These are phyloP conservation scores for Podila verticillata DNA, from an alignment of 192 early-diverging fungal species.

Conservation along the genomic window DNA sequence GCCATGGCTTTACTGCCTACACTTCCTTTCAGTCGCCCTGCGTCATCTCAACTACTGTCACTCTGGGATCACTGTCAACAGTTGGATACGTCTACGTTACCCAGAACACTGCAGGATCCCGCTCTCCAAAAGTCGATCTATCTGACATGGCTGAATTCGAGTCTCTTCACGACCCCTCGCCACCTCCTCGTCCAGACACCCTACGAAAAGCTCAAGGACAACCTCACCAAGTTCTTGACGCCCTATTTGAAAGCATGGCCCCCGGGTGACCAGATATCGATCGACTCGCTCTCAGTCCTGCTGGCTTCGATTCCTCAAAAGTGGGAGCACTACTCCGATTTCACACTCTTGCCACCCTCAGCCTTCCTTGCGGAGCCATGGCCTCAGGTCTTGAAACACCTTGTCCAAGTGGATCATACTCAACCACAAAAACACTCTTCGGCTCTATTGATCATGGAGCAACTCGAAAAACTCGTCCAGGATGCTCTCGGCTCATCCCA, in stretches of 20 bases:
- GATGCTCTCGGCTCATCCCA: slow-evolving; percentile 27
- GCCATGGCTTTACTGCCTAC: slow-evolving; percentile 30
- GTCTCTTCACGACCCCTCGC: slow-evolving; percentile 22
- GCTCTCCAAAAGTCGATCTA: slow-evolving; percentile 17
- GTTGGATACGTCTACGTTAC: not conserved
- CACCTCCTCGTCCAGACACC: slow-evolving; percentile 44
- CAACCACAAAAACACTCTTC: not conserved
- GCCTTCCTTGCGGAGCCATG: slow-evolving; percentile 34
- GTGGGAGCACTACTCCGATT: slow-evolving; percentile 56
- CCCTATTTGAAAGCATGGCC: slow-evolving; percentile 23
- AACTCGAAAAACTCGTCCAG: slow-evolving; percentile 27
- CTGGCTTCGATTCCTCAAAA: slow-evolving; percentile 48
- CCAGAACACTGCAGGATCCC: slow-evolving; percentile 3
- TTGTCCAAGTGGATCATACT: slow-evolving; percentile 20
- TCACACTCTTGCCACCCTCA: slow-evolving; percentile 39
- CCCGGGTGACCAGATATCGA: not conserved
- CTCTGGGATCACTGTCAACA: slow-evolving; percentile 9
- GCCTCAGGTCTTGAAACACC: slow-evolving; percentile 15
- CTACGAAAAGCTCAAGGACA: slow-evolving; percentile 23
- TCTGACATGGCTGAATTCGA: slow-evolving; percentile 9
- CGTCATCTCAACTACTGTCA: not conserved
- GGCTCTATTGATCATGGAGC: slow-evolving; percentile 1
- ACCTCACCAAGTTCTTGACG: slow-evolving; percentile 7
- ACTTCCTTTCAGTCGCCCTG: not conserved
- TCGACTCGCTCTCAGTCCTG: slow-evolving; percentile 9